Percentiles rank a stretch among this genome's conserved stretches.
These are phyloP conservation scores for Lyophyllum decastes DNA, from an alignment of 768 basidiomycete species.

Conservation along the genomic window DNA sequence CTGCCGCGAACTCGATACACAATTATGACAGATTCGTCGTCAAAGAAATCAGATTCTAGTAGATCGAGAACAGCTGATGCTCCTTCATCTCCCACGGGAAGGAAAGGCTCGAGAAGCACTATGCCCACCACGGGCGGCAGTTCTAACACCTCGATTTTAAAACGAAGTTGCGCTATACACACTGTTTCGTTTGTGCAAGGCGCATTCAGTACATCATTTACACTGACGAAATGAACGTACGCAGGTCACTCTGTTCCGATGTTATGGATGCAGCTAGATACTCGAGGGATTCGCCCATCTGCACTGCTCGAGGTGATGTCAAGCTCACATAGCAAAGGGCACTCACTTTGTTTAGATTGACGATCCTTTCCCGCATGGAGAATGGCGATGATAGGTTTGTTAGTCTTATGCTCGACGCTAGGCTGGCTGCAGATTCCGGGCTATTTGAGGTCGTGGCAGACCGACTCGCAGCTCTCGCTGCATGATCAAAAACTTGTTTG, in stretches of 20 bases:
- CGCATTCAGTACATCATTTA: conserved; percentile 11
- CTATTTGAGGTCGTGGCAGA: conserved; percentile 48
- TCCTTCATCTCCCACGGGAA: conserved; percentile 41
- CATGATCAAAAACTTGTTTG: conserved; percentile 61
- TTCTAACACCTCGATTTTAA: conserved; percentile 39
- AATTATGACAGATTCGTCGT: conserved; percentile 68
- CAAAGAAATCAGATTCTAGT: conserved; percentile 77
- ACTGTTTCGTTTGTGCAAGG: conserved; percentile 40
- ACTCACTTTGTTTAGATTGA: conserved; percentile 51
- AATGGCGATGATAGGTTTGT: conserved; percentile 27
- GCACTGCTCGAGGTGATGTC: conserved; percentile 24
- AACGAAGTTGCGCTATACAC: conserved; percentile 55
- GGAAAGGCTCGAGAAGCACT: conserved; percentile 56
- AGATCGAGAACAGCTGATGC: conserved; percentile 46
- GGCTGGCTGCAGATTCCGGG: conserved; percentile 20
- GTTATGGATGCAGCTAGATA: conserved; percentile 52
- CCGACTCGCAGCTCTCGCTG: conserved; percentile 63
- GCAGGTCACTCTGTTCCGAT: conserved; percentile 38
- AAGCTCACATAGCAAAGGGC: conserved; percentile 20
- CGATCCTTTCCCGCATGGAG: conserved; percentile 57
- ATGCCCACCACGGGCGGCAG: conserved; percentile 45
- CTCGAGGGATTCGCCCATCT: conserved; percentile 49
- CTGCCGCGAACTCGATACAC: conserved; percentile 54
- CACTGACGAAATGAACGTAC: conserved; percentile 38
- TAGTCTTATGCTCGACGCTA: conserved; percentile 32